phyloP scores from a whole-genome alignment of 805 yeast genomes.

The Brettanomyces naardenensis region DNA sequence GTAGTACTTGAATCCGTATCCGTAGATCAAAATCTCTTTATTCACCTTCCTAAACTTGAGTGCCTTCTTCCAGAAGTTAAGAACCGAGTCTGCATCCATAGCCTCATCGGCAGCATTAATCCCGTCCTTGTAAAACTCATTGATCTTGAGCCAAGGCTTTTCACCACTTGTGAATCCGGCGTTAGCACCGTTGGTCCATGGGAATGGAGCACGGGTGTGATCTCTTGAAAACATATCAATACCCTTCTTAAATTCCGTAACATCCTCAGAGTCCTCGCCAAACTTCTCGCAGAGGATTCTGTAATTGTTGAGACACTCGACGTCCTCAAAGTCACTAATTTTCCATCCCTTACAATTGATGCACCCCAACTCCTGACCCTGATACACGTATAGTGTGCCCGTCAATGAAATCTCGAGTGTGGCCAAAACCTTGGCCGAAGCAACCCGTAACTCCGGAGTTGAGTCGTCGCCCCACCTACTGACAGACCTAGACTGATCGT shows the following conservation, averaged over 20 bases:
- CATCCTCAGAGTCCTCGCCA: not conserved
- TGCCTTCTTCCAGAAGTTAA: conserved; percentile 37
- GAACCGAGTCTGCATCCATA: conserved; percentile 37
- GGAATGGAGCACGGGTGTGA: conserved; percentile 4
- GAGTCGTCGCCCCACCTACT: conserved; percentile 44
- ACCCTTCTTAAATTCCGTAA: not conserved
- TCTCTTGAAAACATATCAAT: conserved; percentile 2
- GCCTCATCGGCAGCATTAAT: conserved; percentile 41
- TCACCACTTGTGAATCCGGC: conserved; percentile 11
- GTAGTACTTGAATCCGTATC: conserved; percentile 14
- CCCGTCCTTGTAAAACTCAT: conserved; percentile 36
- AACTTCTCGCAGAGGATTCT: not conserved
- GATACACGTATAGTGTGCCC: conserved; percentile 50
- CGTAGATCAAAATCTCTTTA: conserved; percentile 38
- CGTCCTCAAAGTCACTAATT: not conserved
- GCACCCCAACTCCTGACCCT: conserved; percentile 51
- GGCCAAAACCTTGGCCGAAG: conserved; percentile 43
- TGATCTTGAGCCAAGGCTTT: conserved; percentile 47
- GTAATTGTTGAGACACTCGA: not conserved
- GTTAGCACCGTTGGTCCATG: conserved; percentile 2
- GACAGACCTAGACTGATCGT: conserved; percentile 49
- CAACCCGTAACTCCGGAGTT: conserved; percentile 22
- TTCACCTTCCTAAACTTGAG: conserved; percentile 35
- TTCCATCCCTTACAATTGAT: not conserved
- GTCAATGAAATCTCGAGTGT: conserved; percentile 37